Evolutionary conservation across 768 basidiomycete species (phyloP).

Genomic region (Amyloporia xantha): DNA sequence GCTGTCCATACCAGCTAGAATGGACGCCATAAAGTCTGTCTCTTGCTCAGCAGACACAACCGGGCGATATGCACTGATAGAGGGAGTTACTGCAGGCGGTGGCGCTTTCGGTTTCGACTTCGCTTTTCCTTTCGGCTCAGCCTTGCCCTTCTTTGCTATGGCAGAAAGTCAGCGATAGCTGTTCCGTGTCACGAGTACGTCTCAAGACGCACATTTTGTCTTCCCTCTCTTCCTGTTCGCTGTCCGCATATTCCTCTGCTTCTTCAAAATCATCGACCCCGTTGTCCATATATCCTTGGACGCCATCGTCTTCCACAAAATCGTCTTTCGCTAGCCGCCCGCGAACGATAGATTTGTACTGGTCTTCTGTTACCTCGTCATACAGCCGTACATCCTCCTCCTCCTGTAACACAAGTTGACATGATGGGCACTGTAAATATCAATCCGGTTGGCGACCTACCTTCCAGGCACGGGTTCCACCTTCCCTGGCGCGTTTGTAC

Average conservation of each 20-base stretch:
- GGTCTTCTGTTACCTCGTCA: conserved; percentile 85
- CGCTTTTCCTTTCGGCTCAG: conserved; percentile 33
- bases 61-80: conserved; percentile 78
- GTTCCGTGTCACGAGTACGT: conserved; percentile 13
- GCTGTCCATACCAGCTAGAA: conserved; percentile 69
- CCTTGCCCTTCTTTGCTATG: conserved; percentile 36
- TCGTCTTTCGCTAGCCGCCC: conserved; percentile 82
- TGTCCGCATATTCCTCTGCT: conserved; percentile 48
- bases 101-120: conserved; percentile 44
- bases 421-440: too few relatives aligned
- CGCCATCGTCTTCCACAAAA: conserved; percentile 93
- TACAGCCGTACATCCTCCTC: conserved; percentile 69
- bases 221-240: conserved; percentile 46
- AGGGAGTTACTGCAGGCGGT: conserved; percentile 44
- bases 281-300: conserved; percentile 88
- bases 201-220: conserved; percentile 29
- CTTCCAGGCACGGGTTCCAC: conserved; percentile 53
- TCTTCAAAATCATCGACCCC: conserved; percentile 93
- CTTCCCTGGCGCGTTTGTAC: conserved; percentile 53
- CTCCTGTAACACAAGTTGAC: conserved; percentile 19
- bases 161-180: conserved; percentile 16
- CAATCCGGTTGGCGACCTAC: conserved; percentile 27
- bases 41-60: conserved; percentile 73
- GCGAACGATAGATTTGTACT: conserved; percentile 81
- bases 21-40: conserved; percentile 78